Evolutionary conservation across 1,139 yeast genomes (phyloP).

Genomic region (Debaryomycetaceae sp.): DNA sequence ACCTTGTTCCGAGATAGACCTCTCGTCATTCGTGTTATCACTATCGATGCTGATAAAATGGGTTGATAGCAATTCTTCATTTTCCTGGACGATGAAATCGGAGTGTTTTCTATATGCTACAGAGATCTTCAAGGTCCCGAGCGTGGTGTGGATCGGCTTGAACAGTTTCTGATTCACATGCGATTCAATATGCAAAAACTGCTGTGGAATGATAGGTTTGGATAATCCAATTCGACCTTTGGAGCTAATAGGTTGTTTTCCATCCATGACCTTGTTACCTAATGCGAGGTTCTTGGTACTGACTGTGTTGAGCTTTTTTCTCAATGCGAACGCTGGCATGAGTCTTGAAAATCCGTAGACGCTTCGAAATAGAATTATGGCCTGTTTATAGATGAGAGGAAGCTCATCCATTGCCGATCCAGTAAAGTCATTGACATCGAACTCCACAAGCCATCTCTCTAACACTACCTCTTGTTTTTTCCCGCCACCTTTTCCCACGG

Average conservation of each 20-base stretch:
- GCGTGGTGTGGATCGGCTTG: slow-evolving; percentile 67
- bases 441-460: slow-evolving; percentile 89
- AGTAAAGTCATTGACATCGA: slow-evolving; percentile 42
- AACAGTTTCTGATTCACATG: slow-evolving; percentile 63
- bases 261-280: slow-evolving; percentile 69
- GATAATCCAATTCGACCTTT: slow-evolving; percentile 84
- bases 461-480: slow-evolving; percentile 77
- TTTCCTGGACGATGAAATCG: slow-evolving; percentile 64
- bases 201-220: slow-evolving; percentile 55
- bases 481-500: slow-evolving; percentile 38
- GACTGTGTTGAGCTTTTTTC: slow-evolving; percentile 28
- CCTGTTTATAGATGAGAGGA: slow-evolving; percentile 70
- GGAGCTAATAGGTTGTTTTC: slow-evolving; percentile 71
- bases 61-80: slow-evolving; percentile 59
- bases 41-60: slow-evolving; percentile 53
- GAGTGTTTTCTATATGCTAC: slow-evolving; percentile 76
- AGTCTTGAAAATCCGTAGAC: slow-evolving; percentile 64
- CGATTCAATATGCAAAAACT: slow-evolving; percentile 37
- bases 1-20: slow-evolving; percentile 1
- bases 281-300: slow-evolving; percentile 23
- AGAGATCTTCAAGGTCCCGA: slow-evolving; percentile 70
- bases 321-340: slow-evolving; percentile 67
- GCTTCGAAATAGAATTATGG: slow-evolving; percentile 71
- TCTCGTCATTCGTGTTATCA: slow-evolving; percentile 5
- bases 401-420: slow-evolving; percentile 46